Percentiles rank a stretch among this genome's conserved stretches.
phyloP scores from a whole-genome alignment of 2,329 filamentous ascomycete species.

The Paramyrothecium roridum region DNA sequence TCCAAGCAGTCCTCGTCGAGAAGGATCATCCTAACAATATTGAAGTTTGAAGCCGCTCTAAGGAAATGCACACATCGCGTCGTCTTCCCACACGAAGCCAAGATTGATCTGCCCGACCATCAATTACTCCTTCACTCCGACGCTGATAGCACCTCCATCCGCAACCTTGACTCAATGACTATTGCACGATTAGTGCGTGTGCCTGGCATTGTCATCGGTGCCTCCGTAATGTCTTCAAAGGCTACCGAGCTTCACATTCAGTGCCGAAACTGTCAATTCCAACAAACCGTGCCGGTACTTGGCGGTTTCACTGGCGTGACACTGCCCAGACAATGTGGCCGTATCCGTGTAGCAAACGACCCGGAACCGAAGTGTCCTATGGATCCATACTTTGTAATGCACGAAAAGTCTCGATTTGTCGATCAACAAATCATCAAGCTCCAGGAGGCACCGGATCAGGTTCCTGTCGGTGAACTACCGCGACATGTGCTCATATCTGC shows the following conservation, averaged over 20 bases:
- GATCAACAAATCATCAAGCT: constrained; percentile 98
- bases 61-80: constrained; percentile 92
- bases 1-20: constrained; percentile 2
- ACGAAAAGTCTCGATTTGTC: constrained; percentile 91
- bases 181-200: constrained; percentile 95
- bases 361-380: constrained; percentile 75
- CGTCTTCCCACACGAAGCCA: constrained; percentile 73
- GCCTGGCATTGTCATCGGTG: constrained; percentile 95
- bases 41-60: constrained; percentile 83
- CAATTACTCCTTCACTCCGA: constrained; percentile 93
- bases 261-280: constrained; percentile 80
- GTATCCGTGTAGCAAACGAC: constrained; percentile 63
- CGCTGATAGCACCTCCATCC: constrained; percentile 86
- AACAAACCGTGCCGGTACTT: constrained; percentile 66
- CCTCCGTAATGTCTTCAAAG: constrained; percentile 95
- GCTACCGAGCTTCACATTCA: constrained; percentile 82
- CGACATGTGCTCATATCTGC: constrained; percentile 93
- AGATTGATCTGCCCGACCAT: constrained; percentile 76
- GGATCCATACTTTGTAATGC: constrained; percentile 93
- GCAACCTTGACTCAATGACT: constrained; percentile 87
- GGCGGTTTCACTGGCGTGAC: constrained; percentile 87
- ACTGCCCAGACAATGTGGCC: constrained; percentile 74
- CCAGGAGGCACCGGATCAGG: constrained; percentile 95
- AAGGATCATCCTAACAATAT: background rate
- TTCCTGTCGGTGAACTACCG: constrained; percentile 93